Evolutionary conservation across 345 rosid species (phyloP).

Genomic region (Raphanus raphanistrum): DNA sequence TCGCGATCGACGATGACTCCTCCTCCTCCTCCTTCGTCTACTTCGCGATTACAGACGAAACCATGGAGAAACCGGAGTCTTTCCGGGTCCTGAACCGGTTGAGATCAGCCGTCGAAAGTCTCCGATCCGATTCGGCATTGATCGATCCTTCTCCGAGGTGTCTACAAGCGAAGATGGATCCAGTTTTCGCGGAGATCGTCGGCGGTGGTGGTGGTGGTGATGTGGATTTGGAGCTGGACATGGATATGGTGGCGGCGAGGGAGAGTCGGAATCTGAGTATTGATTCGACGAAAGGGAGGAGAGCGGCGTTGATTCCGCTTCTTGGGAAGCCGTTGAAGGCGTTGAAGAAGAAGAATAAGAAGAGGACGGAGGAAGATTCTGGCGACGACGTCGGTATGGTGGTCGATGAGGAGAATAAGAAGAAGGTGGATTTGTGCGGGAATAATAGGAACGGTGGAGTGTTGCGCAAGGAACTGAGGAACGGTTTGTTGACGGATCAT

Average conservation of each 20-base stretch:
- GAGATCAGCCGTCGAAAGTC: slow-evolving; percentile 49
- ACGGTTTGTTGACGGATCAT: slow-evolving; percentile 41
- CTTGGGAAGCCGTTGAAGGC: slow-evolving; percentile 53
- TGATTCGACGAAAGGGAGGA: slow-evolving; percentile 49
- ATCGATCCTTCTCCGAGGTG: slow-evolving; percentile 45
- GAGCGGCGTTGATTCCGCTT: slow-evolving; percentile 48
- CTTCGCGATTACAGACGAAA: slow-evolving; percentile 54
- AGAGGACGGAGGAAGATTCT: slow-evolving; percentile 34
- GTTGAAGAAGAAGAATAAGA: slow-evolving; percentile 73
- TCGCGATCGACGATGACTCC: slow-evolving; percentile 47
- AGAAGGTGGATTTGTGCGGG: slow-evolving; percentile 44
- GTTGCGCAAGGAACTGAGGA: slow-evolving; percentile 52
- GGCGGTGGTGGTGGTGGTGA: slow-evolving; percentile 33
- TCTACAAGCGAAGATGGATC: slow-evolving; percentile 55
- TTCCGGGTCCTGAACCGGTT: slow-evolving; percentile 58
- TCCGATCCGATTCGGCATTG: slow-evolving; percentile 7
- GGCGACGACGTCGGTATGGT: background rate
- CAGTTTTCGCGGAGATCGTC: slow-evolving; percentile 50
- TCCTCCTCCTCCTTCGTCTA: slow-evolving; percentile 44
- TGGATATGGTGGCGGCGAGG: slow-evolving; percentile 42
- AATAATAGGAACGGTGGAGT: slow-evolving; percentile 50
- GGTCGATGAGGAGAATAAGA: slow-evolving; percentile 47
- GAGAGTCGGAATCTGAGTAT: slow-evolving; percentile 47
- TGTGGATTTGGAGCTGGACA: slow-evolving; percentile 49
- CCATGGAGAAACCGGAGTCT: slow-evolving; percentile 48